phyloP scores from a whole-genome alignment of 108 stramenopile species.

The Asterionellopsis glacialis region DNA sequence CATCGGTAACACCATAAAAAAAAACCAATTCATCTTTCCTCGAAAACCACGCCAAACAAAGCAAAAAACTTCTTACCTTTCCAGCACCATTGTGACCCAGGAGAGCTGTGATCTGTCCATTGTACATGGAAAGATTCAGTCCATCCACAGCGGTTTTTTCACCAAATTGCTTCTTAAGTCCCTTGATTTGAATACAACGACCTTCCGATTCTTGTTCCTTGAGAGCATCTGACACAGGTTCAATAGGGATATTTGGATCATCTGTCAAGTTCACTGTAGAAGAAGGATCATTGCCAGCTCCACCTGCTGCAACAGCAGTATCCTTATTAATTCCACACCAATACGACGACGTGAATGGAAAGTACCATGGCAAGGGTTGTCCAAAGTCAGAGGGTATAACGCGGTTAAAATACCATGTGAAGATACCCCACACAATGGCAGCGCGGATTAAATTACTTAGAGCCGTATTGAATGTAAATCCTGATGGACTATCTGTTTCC shows the following conservation, averaged over 20 bases:
- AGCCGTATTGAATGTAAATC: constrained; percentile 51
- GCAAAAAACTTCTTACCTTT: no score
- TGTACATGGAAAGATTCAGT: constrained; percentile 84
- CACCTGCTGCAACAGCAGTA: not conserved
- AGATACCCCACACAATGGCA: constrained; percentile 70
- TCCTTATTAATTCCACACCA: constrained; percentile 48
- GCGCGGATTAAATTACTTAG: constrained; percentile 68
- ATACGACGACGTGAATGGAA: constrained; percentile 66
- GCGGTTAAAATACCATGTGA: constrained; percentile 88
- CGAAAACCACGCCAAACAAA: no score
- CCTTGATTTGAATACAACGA: constrained; percentile 58
- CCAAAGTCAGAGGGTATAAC: constrained; percentile 81
- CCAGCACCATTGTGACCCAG: constrained; percentile 55
- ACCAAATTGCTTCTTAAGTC: constrained; percentile 76
- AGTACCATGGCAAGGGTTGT: constrained; percentile 72
- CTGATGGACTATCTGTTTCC: constrained; percentile 51
- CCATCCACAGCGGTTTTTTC: constrained; percentile 90
- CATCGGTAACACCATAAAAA: no score
- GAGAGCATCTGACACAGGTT: constrained; percentile 50
- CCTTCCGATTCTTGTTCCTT: constrained; percentile 35
- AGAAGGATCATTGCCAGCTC: no score
- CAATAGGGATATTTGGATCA: constrained; percentile 36
- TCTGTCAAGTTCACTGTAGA: no score
- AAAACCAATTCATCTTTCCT: no score
- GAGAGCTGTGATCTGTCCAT: constrained; percentile 88